phyloP scores from a whole-genome alignment of 345 rosid genomes.

The Aurinia saxatilis region DNA sequence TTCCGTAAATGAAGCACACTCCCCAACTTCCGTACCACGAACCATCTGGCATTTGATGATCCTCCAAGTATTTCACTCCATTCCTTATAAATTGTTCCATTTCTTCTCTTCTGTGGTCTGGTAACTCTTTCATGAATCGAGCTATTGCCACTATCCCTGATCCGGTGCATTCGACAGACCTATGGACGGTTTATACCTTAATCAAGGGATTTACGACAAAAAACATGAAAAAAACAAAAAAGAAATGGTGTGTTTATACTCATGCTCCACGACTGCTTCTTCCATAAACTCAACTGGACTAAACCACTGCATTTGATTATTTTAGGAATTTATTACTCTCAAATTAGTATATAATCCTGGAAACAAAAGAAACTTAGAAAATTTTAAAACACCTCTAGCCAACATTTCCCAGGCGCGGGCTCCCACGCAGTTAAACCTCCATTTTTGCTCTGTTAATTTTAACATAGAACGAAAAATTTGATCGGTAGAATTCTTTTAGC shows the following conservation, averaged over 20 bases:
- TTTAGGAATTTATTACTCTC: too few species aligned
- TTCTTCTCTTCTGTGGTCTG: constrained; percentile 40
- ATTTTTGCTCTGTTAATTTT: constrained; percentile 34
- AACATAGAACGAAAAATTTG: background rate
- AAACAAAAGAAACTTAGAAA: background rate
- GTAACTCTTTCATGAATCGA: constrained; percentile 39
- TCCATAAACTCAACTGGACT: background rate
- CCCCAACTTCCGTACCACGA: constrained; percentile 81
- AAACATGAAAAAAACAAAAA: background rate
- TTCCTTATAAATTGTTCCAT: constrained; percentile 37
- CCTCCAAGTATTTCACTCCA: constrained; percentile 37
- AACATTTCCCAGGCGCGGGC: constrained; percentile 40
- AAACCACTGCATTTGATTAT: background rate
- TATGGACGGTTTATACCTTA: too few species aligned
- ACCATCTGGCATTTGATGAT: constrained; percentile 44
- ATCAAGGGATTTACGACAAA: background rate
- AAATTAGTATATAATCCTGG: background rate
- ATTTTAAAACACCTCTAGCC: constrained; percentile 29
- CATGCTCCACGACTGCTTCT: background rate
- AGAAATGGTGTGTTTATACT: background rate
- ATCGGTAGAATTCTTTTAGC: too few species aligned
- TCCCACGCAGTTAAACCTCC: constrained; percentile 68
- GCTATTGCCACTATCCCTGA: constrained; percentile 22
- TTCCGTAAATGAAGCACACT: constrained; percentile 53
- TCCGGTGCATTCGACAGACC: constrained; percentile 55